phyloP scores from a whole-genome alignment of 1,284 basidiomycete genomes.

The Apiotrichum siamense region DNA sequence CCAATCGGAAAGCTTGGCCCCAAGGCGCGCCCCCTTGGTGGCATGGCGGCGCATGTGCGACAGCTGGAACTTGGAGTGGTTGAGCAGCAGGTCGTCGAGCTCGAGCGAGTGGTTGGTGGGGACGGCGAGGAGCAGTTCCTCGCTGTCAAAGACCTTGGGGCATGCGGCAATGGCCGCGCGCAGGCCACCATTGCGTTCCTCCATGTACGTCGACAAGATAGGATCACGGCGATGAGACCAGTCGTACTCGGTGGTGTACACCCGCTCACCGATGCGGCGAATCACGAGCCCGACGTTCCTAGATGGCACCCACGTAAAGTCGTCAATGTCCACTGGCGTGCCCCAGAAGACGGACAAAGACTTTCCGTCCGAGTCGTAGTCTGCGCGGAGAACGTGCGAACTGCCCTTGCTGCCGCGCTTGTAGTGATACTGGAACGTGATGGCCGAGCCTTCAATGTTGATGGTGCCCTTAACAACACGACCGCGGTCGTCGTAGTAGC shows the following conservation, averaged over 20 bases:
- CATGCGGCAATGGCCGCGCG: conserved; percentile 3
- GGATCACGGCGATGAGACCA: conserved; percentile 9
- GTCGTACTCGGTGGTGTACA: conserved; percentile 9
- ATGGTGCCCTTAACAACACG: conserved; percentile 4
- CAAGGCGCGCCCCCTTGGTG: background rate
- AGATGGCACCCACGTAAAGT: conserved; percentile 10
- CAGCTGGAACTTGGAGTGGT: conserved; percentile 2
- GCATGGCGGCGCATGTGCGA: conserved; percentile 3
- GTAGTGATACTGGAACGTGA: conserved; percentile 9
- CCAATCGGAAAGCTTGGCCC: background rate
- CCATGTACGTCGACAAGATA: conserved; percentile 2
- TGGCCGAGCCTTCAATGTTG: background rate
- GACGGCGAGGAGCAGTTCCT: background rate
- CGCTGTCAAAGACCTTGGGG: background rate
- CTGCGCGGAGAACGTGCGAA: conserved; percentile 6
- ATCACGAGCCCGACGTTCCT: conserved; percentile 7
- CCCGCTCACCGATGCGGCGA: background rate
- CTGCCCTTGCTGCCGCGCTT: conserved; percentile 1
- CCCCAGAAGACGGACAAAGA: conserved; percentile 10
- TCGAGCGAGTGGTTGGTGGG: conserved; percentile 8
- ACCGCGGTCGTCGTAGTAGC: conserved; percentile 6
- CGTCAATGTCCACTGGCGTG: conserved; percentile 3
- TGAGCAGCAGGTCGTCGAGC: conserved; percentile 5
- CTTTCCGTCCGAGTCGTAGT: background rate
- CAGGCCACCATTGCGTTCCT: background rate